Conservation (phyloP, 148 eudicot species). For the Cornus florida region DNA sequence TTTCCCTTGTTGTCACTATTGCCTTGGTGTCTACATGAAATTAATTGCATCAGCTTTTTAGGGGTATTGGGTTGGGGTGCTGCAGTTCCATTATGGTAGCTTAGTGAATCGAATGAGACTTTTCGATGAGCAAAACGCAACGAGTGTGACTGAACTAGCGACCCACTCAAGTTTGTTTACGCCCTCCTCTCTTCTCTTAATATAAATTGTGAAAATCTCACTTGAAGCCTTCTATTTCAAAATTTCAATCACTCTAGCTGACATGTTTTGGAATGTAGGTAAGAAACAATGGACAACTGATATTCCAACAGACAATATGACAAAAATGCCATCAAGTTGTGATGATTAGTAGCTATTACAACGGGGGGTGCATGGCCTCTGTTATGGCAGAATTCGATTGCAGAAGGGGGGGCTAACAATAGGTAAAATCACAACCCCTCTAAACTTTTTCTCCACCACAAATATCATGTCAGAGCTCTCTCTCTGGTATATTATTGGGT, state of each 20-base stretch:
- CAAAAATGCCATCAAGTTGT: constrained; percentile 21
- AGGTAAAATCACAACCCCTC: not conserved
- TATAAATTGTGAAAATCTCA: not conserved
- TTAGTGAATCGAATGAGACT: constrained; percentile 16
- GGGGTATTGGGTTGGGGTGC: not conserved
- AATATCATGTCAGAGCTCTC: not conserved
- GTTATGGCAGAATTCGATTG: not conserved
- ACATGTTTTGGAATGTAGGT: not conserved
- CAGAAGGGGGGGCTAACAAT: not conserved
- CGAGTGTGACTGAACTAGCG: constrained; percentile 26
- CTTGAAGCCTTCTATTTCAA: constrained; percentile 16
- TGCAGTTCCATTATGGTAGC: not conserved
- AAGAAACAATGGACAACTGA: not conserved
- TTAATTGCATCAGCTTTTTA: not conserved
- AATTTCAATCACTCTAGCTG: not conserved
- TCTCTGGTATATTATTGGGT: not conserved
- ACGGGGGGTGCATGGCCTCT: not conserved
- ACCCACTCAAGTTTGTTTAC: not conserved
- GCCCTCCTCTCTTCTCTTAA: not conserved
- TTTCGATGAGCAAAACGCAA: constrained; percentile 27
- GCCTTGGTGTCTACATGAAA: not conserved
- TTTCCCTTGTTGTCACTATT: constrained; percentile 1
- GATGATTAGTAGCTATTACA: constrained; percentile 30
- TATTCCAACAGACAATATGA: not conserved
- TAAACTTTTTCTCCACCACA: not conserved